phyloP scores from a whole-genome alignment of 352 stramenopile genomes.

The Phytophthora brassicae region DNA sequence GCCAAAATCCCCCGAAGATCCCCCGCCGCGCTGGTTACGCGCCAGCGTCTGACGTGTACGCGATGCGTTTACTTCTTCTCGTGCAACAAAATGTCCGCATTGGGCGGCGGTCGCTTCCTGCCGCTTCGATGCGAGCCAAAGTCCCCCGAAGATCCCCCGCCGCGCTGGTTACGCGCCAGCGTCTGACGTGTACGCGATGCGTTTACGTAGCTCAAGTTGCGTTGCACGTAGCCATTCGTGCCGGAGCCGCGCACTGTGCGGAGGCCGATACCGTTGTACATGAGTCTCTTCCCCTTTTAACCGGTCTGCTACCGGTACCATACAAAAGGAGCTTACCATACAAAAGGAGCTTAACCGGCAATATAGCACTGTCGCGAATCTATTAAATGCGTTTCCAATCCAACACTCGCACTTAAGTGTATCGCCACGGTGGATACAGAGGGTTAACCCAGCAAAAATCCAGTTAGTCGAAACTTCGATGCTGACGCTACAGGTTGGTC shows the following conservation, averaged over 20 bases:
- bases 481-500: slow-evolving; percentile 73
- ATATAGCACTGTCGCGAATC: too few species aligned
- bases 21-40: slow-evolving; percentile 39
- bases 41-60: slow-evolving; percentile 65
- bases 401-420: slow-evolving; percentile 8
- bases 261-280: slow-evolving; percentile 92
- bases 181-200: slow-evolving; percentile 66
- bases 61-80: too few species aligned
- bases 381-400: too few species aligned
- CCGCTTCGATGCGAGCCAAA: slow-evolving; percentile 19
- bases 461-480: slow-evolving; percentile 24
- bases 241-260: slow-evolving; percentile 81
- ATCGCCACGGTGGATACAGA: neutral
- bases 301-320: too few species aligned
- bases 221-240: slow-evolving; percentile 90
- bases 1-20: slow-evolving; percentile 14
- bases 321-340: too few species aligned
- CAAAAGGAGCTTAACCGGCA: too few species aligned
- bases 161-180: slow-evolving; percentile 47
- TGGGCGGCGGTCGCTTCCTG: slow-evolving; percentile 37
- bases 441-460: neutral
- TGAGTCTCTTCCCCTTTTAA: slow-evolving; percentile 23
- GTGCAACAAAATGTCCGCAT: slow-evolving; percentile 82
- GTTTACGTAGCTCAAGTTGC: slow-evolving; percentile 82
- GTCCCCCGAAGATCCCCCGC: slow-evolving; percentile 8